phyloP scores from a whole-genome alignment of 108 stramenopile species.

The Nannochloropsis salina region DNA sequence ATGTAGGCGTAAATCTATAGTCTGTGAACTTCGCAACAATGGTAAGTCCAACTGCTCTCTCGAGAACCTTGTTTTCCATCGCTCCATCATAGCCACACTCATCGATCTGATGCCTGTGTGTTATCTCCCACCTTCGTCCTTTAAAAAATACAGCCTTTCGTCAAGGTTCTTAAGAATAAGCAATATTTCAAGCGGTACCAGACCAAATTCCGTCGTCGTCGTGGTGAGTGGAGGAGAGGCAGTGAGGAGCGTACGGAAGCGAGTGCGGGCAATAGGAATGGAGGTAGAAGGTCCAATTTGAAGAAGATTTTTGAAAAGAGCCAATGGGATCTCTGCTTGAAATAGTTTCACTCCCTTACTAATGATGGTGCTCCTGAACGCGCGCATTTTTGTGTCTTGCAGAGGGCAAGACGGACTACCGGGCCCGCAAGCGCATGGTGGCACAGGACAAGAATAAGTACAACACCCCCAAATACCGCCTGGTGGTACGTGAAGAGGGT shows the following conservation, averaged over 20 bases:
- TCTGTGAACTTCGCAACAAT: not conserved
- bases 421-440: constrained; percentile 91
- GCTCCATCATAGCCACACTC: not conserved
- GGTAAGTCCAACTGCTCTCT: not conserved
- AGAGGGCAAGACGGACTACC: constrained; percentile 99
- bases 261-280: not conserved
- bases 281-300: not conserved
- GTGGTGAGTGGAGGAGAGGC: constrained; percentile 45
- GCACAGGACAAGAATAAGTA: constrained; percentile 99
- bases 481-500: constrained; percentile 63
- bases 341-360: too few species aligned
- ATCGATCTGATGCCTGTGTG: not conserved
- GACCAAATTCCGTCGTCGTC: constrained; percentile 97
- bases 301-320: not conserved
- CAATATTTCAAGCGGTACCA: constrained; percentile 98
- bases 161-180: constrained; percentile 88
- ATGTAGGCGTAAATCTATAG: not conserved
- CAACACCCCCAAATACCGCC: constrained; percentile 95
- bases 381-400: not conserved
- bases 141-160: constrained; percentile 63
- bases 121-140: not conserved
- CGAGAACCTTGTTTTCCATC: not conserved
- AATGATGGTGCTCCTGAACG: too few species aligned
- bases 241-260: not conserved
- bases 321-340: not conserved